Evolutionary conservation across 345 rosid genomes (phyloP).

Genomic region (Reutealis trisperma): DNA sequence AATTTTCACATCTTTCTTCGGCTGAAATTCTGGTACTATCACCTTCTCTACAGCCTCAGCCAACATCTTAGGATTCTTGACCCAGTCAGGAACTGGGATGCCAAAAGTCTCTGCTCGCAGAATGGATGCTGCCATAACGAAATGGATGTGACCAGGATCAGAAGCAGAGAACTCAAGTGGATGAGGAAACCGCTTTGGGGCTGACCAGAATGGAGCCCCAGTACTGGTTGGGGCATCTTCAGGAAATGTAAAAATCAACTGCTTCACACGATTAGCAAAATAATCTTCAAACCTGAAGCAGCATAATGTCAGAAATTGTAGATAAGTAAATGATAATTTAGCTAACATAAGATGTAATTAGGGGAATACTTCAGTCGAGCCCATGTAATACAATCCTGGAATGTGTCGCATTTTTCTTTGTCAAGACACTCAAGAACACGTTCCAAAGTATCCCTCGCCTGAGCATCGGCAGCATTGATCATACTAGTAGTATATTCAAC

Average conservation of each 20-base stretch:
- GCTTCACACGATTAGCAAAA: conserved; percentile 81
- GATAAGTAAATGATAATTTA: not conserved
- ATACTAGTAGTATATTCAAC: conserved; percentile 66
- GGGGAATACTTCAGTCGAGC: conserved; percentile 74
- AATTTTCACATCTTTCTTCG: conserved; percentile 74
- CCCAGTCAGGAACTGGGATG: conserved; percentile 82
- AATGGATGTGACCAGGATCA: conserved; percentile 70
- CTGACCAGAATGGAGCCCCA: conserved; percentile 98
- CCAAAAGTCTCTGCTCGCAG: conserved; percentile 94
- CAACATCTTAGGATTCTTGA: conserved; percentile 51
- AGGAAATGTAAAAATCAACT: conserved; percentile 81
- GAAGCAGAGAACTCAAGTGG: conserved; percentile 72
- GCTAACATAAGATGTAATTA: conserved; percentile 4
- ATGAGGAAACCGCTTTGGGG: conserved; percentile 92
- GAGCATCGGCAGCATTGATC: conserved; percentile 93
- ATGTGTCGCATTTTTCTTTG: conserved; percentile 74
- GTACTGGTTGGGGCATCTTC: conserved; percentile 92
- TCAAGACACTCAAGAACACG: conserved; percentile 91
- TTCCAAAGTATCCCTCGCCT: conserved; percentile 88
- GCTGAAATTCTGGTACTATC: conserved; percentile 86
- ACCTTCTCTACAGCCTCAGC: conserved; percentile 79
- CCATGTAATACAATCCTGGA: conserved; percentile 95
- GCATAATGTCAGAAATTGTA: conserved; percentile 21
- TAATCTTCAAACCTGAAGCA: conserved; percentile 88
- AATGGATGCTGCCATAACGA: conserved; percentile 73